Conservation (phyloP, 192 early-diverging fungal genomes). For the Podila clonocystis region DNA sequence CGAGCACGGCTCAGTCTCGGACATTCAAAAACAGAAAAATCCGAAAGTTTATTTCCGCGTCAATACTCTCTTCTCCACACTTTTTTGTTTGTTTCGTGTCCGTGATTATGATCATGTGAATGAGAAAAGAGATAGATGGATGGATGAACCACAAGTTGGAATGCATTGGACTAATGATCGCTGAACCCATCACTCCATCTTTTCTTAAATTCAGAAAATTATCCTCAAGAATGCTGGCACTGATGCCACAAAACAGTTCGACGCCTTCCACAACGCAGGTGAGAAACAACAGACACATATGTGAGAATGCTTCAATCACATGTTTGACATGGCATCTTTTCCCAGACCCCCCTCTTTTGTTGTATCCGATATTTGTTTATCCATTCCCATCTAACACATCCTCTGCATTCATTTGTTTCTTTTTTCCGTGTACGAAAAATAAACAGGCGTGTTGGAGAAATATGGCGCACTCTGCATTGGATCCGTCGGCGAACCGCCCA, state of each 20-base stretch:
- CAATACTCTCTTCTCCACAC: conserved; percentile 2
- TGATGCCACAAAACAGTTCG: conserved; percentile 88
- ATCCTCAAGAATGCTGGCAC: conserved; percentile 79
- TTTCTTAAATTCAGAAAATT: conserved; percentile 68
- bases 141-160: background rate
- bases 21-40: background rate
- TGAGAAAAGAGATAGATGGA: background rate
- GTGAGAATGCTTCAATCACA: background rate
- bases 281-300: background rate
- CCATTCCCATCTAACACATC: too few species aligned
- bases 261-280: conserved; percentile 81
- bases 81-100: background rate
- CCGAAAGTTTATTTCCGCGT: too few species aligned
- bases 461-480: conserved; percentile 72
- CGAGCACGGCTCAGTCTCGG: conserved; percentile 7
- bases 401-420: too few species aligned
- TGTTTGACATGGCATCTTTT: too few species aligned
- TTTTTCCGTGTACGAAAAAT: too few species aligned
- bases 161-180: background rate
- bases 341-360: too few species aligned
- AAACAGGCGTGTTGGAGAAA: conserved; percentile 67
- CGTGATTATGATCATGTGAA: background rate
- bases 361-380: too few species aligned
- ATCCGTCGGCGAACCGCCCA: conserved; percentile 62
- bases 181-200: background rate